Conservation (phyloP, 2,329 filamentous ascomycete genomes). For the Aspergillus tubingensis region DNA sequence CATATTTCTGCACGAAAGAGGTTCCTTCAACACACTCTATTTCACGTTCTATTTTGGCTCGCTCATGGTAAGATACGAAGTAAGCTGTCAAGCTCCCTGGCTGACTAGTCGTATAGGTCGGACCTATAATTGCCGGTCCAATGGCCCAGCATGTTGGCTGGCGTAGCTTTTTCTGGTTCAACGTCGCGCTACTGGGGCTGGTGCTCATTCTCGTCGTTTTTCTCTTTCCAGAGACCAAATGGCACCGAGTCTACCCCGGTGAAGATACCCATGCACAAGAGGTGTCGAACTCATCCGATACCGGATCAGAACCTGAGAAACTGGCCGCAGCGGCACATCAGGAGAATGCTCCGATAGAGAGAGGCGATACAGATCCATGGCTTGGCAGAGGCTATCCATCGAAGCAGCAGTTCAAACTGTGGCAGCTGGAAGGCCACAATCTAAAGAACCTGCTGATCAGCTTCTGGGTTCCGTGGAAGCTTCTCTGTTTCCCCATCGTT, state of each 20-base stretch:
- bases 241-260: conserved; percentile 48
- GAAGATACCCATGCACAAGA: conserved; percentile 19
- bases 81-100: too few relatives aligned
- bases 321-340: conserved; percentile 11
- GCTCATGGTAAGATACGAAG: conserved; percentile 44
- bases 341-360: conserved; percentile 22
- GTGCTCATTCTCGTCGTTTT: conserved; percentile 57
- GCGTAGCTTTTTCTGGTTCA: conserved; percentile 68
- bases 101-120: conserved; percentile 40
- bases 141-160: conserved; percentile 63
- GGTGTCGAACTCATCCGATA: neutral
- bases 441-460: conserved; percentile 52
- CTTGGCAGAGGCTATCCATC: conserved; percentile 59
- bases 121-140: conserved; percentile 60
- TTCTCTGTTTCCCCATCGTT: conserved; percentile 64
- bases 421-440: conserved; percentile 50
- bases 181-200: conserved; percentile 56
- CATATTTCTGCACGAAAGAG: conserved; percentile 66
- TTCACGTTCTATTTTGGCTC: conserved; percentile 65
- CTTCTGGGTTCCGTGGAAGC: conserved; percentile 63
- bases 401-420: conserved; percentile 58
- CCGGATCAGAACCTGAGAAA: conserved; percentile 21
- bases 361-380: conserved; percentile 50
- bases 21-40: conserved; percentile 63
- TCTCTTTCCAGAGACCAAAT: conserved; percentile 66